Evolutionary conservation across 176 grass and related monocot species (phyloP).

Genomic region (Dactylis glomerata): DNA sequence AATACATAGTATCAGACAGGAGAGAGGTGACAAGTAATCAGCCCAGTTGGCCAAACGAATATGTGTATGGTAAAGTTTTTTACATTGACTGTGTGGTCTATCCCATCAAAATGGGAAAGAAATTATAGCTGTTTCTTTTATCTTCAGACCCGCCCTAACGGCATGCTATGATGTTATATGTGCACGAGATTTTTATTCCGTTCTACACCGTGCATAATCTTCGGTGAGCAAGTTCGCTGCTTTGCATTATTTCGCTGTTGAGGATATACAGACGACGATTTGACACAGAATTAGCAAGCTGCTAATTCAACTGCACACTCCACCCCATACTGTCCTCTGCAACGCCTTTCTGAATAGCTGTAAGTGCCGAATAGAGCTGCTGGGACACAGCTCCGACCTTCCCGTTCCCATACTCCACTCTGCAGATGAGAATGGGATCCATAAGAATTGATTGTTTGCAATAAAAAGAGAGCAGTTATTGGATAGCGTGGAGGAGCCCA

Average conservation of each 20-base stretch:
- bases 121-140: not conserved
- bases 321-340: slow-evolving; percentile 69
- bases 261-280: not conserved
- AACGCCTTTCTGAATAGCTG: slow-evolving; percentile 77
- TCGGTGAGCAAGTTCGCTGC: not conserved
- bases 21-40: not conserved
- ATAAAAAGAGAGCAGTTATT: not conserved
- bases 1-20: not conserved
- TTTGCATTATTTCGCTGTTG: not conserved
- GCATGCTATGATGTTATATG: not conserved
- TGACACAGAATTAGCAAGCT: not conserved
- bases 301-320: slow-evolving; percentile 47
- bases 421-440: slow-evolving; percentile 28
- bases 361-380: slow-evolving; percentile 56
- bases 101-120: not conserved
- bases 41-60: no score
- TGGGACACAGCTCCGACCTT: slow-evolving; percentile 70
- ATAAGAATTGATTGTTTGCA: slow-evolving; percentile 9
- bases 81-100: not conserved
- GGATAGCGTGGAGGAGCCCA: not conserved
- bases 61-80: not conserved
- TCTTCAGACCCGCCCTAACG: not conserved
- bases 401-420: slow-evolving; percentile 67
- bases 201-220: not conserved
- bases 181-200: not conserved